phyloP scores from a whole-genome alignment of 139 green algal genomes.

The Haematococcus sp. region DNA sequence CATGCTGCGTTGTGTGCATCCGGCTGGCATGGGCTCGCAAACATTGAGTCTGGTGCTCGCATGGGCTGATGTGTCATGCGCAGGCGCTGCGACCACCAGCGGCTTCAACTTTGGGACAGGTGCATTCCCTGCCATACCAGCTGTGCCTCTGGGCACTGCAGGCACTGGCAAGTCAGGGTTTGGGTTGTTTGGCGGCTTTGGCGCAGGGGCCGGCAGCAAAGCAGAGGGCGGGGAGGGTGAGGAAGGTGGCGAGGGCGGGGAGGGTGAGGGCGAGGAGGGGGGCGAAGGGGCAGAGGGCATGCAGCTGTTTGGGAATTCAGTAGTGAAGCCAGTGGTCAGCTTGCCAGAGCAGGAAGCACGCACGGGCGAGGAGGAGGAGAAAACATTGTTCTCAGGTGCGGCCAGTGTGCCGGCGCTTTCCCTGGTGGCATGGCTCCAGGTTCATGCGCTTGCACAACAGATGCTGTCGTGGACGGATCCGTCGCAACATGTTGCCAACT shows the following conservation, averaged over 20 bases:
- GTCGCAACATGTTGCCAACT: too few relatives aligned
- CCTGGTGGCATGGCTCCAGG: too few relatives aligned
- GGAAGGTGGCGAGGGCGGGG: not conserved
- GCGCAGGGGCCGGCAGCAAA: not conserved
- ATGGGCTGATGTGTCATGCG: not conserved
- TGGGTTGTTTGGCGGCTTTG: not conserved
- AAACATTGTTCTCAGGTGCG: constrained; percentile 52
- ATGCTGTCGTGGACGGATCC: not conserved
- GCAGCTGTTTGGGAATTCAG: constrained; percentile 6
- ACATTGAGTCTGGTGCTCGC: not conserved
- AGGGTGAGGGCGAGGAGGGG: not conserved
- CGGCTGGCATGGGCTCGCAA: not conserved
- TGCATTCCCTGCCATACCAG: not conserved
- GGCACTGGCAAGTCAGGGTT: not conserved
- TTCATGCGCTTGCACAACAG: not conserved
- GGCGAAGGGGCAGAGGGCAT: not conserved
- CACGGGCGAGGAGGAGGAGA: constrained; percentile 81
- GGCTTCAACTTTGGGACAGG: constrained; percentile 16
- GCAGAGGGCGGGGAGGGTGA: constrained; percentile 1
- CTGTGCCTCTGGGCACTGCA: not conserved
- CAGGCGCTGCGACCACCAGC: constrained; percentile 4
- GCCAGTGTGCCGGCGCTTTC: not conserved
- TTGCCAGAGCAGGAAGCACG: constrained; percentile 32
- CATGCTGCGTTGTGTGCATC: not conserved
- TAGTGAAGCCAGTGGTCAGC: constrained; percentile 10